phyloP scores from a whole-genome alignment of 73 alveolate species.

The Tetrahymena thermophila region DNA sequence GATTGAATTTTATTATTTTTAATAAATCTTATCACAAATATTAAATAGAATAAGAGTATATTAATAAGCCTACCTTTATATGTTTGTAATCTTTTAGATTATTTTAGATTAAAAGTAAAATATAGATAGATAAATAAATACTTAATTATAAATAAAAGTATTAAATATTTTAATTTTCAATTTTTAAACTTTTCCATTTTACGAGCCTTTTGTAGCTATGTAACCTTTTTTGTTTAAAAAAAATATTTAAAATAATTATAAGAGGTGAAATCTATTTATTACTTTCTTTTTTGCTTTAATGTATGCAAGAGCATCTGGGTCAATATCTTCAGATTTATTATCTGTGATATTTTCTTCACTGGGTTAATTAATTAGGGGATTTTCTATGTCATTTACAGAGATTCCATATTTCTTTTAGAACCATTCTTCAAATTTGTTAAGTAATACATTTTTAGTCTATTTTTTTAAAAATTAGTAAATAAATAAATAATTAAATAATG shows the following conservation, averaged over 20 bases:
- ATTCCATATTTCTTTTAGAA: constrained; percentile 62
- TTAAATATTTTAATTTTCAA: not conserved
- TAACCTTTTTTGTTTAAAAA: constrained; percentile 60
- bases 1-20: no score
- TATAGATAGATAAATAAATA: not conserved
- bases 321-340: constrained; percentile 76
- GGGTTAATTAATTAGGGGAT: constrained; percentile 20
- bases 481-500: no score
- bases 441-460: constrained; percentile 52
- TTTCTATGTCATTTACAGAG: constrained; percentile 24
- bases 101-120: no score
- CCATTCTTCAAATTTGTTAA: constrained; percentile 65
- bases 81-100: no score
- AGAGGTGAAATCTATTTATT: not conserved
- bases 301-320: constrained; percentile 93
- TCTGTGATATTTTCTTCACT: constrained; percentile 56
- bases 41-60: no score
- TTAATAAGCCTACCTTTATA: no score
- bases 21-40: no score
- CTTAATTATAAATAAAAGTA: not conserved
- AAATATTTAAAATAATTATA: constrained; percentile 42
- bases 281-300: constrained; percentile 90
- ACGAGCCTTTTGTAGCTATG: constrained; percentile 29
- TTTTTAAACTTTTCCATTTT: constrained; percentile 38
- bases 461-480: no score